Conservation (phyloP, 306 rosid genomes). For the Lathyrus sativus region DNA sequence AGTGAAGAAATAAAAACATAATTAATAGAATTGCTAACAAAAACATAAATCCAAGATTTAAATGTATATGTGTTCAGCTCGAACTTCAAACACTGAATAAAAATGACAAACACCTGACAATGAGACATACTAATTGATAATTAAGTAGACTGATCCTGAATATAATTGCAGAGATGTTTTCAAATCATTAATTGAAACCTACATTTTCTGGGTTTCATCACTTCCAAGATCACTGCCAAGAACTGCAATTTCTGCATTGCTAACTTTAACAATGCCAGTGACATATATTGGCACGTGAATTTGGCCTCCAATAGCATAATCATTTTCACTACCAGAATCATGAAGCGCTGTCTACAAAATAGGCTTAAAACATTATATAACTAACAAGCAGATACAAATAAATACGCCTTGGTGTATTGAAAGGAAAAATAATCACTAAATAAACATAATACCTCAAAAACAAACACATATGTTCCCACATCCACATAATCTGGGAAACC, state of each 20-base stretch:
- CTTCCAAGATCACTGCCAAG: slow-evolving; percentile 90
- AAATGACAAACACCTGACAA: slow-evolving; percentile 32
- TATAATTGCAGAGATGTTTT: slow-evolving; percentile 8
- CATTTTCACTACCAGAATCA: slow-evolving; percentile 51
- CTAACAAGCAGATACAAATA: slow-evolving; percentile 16
- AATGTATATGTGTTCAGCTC: slow-evolving; percentile 20
- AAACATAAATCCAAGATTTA: slow-evolving; percentile 16
- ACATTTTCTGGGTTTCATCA: slow-evolving; percentile 80
- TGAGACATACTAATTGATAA: slow-evolving; percentile 9
- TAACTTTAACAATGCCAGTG: slow-evolving; percentile 70
- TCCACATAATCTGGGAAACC: slow-evolving; percentile 65
- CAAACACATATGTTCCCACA: slow-evolving; percentile 71
- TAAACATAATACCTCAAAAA: slow-evolving; percentile 72
- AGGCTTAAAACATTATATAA: slow-evolving; percentile 32
- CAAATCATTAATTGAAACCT: slow-evolving; percentile 38
- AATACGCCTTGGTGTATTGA: slow-evolving; percentile 27
- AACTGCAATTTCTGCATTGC: slow-evolving; percentile 74
- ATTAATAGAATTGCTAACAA: slow-evolving; percentile 1
- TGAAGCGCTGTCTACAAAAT: slow-evolving; percentile 62
- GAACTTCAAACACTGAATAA: slow-evolving; percentile 11
- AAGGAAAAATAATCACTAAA: slow-evolving; percentile 29
- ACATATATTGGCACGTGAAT: slow-evolving; percentile 71
- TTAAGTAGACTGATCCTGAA: slow-evolving; percentile 1
- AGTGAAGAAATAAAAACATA: slow-evolving; percentile 34
- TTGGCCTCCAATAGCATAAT: slow-evolving; percentile 81